These are phyloP conservation scores for Gloeopeniophorella convolvens DNA, from an alignment of 768 basidiomycete genomes.

Conservation along the genomic window DNA sequence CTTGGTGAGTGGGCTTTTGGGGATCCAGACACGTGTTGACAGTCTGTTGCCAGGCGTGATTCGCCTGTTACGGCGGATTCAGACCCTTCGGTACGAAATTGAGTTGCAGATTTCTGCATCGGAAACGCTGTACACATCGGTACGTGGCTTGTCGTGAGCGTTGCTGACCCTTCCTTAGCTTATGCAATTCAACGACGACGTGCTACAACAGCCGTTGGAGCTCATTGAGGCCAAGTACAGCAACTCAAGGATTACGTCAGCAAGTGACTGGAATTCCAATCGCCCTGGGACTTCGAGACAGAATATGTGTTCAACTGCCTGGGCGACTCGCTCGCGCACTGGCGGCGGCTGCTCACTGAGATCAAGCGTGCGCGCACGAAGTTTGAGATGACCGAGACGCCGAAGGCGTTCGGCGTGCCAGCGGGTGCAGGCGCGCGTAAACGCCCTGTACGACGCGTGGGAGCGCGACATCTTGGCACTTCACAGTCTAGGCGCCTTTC, in stretches of 20 bases:
- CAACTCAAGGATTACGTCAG: constrained; percentile 86
- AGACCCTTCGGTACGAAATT: no score
- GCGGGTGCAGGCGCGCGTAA: constrained; percentile 94
- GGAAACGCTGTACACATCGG: no score
- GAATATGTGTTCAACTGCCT: constrained; percentile 95
- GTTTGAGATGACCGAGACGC: constrained; percentile 94
- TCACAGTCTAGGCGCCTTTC: no score
- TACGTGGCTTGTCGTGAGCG: no score
- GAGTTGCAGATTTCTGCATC: no score
- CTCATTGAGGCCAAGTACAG: constrained; percentile 86
- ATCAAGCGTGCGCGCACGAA: constrained; percentile 96
- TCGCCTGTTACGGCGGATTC: no score
- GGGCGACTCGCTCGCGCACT: constrained; percentile 86
- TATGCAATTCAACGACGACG: constrained; percentile 63
- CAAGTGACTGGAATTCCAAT: constrained; percentile 99
- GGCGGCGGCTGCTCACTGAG: constrained; percentile 94
- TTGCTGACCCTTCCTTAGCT: constrained; percentile 51
- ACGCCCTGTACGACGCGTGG: no score
- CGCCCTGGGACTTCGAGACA: constrained; percentile 95
- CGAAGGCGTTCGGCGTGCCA: constrained; percentile 89
- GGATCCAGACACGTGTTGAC: background rate
- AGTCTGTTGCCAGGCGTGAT: no score
- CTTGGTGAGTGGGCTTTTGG: constrained; percentile 44
- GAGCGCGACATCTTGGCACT: no score
- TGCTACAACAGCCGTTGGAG: constrained; percentile 73